Conservation (phyloP, 768 basidiomycete species). For the Kwoniella sp. region DNA sequence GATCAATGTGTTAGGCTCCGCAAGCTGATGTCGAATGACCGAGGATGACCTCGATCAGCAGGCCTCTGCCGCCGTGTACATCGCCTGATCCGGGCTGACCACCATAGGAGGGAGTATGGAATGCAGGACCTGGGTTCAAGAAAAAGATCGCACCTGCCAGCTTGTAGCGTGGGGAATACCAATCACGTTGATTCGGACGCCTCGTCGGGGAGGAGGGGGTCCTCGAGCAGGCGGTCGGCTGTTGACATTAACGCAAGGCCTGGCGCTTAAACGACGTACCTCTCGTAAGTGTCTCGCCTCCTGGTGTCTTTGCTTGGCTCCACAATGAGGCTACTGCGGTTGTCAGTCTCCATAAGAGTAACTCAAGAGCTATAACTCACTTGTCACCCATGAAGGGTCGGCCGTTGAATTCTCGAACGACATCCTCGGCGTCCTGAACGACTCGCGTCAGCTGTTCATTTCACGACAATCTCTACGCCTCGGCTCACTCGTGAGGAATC, state of each 20-base stretch:
- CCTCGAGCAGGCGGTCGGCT: constrained; percentile 22
- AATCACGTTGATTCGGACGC: constrained; percentile 68
- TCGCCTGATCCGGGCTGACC: neutral
- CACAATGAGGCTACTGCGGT: constrained; percentile 86
- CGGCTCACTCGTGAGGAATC: constrained; percentile 71
- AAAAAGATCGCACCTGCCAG: constrained; percentile 83
- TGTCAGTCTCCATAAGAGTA: too few species aligned
- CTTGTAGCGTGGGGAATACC: constrained; percentile 91
- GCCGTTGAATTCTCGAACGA: constrained; percentile 77
- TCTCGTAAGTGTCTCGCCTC: constrained; percentile 70
- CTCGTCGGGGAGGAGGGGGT: constrained; percentile 32
- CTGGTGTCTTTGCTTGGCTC: constrained; percentile 88
- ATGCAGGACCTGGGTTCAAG: constrained; percentile 26
- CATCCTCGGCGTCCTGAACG: constrained; percentile 86
- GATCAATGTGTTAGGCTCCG: constrained; percentile 4
- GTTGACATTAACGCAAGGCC: constrained; percentile 13
- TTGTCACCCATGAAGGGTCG: constrained; percentile 83
- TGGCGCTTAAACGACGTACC: constrained; percentile 41
- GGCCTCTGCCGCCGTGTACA: neutral
- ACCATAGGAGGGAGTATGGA: neutral
- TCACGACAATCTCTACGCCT: too few species aligned
- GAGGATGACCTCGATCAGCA: neutral
- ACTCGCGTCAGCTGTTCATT: constrained; percentile 2
- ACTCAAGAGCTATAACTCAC: constrained; percentile 51
- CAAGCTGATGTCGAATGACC: neutral